Evolutionary conservation across 2,329 filamentous ascomycete genomes (phyloP).

Genomic region (Myriosclerotinia duriaeana): DNA sequence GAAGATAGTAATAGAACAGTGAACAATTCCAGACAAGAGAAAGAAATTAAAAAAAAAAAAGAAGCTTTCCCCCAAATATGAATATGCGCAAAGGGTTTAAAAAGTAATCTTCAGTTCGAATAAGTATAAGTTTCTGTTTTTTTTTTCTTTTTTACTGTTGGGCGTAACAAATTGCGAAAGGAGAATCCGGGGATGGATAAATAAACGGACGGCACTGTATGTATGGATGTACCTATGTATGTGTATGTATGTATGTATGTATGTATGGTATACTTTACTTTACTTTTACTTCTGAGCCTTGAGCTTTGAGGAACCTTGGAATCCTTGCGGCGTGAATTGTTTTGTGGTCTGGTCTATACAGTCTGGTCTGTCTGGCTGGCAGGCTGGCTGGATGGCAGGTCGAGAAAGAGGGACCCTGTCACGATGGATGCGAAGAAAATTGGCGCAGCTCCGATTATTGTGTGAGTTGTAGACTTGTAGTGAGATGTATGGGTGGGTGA

Average conservation of each 20-base stretch:
- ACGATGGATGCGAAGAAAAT: constrained; percentile 31
- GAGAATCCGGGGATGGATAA: constrained; percentile 23
- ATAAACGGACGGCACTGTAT: background rate
- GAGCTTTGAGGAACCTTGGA: too few relatives aligned
- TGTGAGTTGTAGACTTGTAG: too few relatives aligned
- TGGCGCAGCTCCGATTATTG: constrained; percentile 8
- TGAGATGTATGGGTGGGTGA: too few relatives aligned
- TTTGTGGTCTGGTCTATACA: background rate
- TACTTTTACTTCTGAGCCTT: constrained; percentile 8
- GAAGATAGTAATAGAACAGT: constrained; percentile 9
- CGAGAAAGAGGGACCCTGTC: constrained; percentile 32
- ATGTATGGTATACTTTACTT: too few relatives aligned
- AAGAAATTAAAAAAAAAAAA: background rate
- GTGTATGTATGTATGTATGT: too few relatives aligned
- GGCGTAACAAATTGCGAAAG: constrained; percentile 9
- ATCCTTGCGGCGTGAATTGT: constrained; percentile 27
- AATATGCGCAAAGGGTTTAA: background rate
- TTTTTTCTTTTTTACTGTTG: background rate
- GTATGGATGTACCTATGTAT: too few relatives aligned
- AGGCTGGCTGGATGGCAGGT: background rate
- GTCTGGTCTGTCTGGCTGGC: too few relatives aligned
- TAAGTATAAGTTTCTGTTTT: background rate
- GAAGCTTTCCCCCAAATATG: background rate
- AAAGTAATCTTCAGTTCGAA: background rate
- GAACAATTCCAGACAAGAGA: background rate